These are phyloP conservation scores for Chenopodium formosanum DNA, from an alignment of 148 eudicot species.

Conservation along the genomic window DNA sequence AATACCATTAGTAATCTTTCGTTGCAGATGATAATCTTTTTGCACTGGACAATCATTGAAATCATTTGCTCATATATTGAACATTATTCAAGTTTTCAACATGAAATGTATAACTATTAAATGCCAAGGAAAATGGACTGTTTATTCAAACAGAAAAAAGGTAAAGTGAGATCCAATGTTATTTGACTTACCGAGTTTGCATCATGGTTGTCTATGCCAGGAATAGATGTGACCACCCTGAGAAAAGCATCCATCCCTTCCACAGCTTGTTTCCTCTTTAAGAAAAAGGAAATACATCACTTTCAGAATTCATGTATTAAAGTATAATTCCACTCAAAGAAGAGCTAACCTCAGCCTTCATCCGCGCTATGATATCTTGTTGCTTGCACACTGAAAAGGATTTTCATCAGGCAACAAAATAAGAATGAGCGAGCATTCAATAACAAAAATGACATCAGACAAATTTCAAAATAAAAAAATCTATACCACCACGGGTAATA, in stretches of 20 bases:
- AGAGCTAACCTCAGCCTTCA: conserved; percentile 74
- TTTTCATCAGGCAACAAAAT: conserved; percentile 1
- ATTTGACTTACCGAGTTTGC: conserved; percentile 69
- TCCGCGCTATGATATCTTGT: conserved; percentile 64
- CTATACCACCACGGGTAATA: conserved; percentile 85
- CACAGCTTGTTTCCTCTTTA: conserved; percentile 75
- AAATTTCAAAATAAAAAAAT: background rate
- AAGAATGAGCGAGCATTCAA: background rate
- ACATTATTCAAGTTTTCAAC: background rate
- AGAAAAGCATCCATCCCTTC: conserved; percentile 75
- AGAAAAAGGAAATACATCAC: conserved; percentile 11
- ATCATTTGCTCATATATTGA: background rate
- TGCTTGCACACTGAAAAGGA: conserved; percentile 68
- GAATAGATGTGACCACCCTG: conserved; percentile 79
- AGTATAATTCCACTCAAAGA: conserved; percentile 16
- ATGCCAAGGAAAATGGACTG: background rate
- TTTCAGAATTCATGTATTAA: background rate
- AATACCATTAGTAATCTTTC: background rate
- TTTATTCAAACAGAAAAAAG: background rate
- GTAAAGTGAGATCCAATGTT: background rate
- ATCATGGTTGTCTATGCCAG: conserved; percentile 85
- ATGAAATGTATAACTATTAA: background rate
- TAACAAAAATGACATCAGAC: conserved; percentile 5
- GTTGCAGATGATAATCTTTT: background rate
- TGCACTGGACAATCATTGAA: background rate